phyloP scores from a whole-genome alignment of 371 early-diverging fungal genomes.

The Mucor circinelloides region DNA sequence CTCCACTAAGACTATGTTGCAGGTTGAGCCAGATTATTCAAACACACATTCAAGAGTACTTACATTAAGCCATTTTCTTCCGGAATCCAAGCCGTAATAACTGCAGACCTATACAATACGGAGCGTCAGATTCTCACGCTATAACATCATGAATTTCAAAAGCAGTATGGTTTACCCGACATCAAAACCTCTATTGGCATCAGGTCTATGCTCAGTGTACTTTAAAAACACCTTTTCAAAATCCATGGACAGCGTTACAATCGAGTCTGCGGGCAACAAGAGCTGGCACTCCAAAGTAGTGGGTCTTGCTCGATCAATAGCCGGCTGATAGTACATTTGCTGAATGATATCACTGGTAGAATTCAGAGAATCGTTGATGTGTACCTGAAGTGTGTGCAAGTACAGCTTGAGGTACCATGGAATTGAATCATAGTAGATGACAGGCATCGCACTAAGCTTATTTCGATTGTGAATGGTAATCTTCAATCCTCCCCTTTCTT shows the following conservation, averaged over 20 bases:
- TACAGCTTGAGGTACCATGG: slow-evolving; percentile 94
- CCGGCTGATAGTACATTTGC: slow-evolving; percentile 68
- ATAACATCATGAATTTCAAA: neutral
- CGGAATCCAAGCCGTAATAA: slow-evolving; percentile 37
- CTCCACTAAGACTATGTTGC: slow-evolving; percentile 13
- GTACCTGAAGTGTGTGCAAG: slow-evolving; percentile 78
- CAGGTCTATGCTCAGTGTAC: slow-evolving; percentile 96
- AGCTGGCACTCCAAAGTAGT: slow-evolving; percentile 78
- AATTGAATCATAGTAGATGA: slow-evolving; percentile 75
- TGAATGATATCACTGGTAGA: slow-evolving; percentile 40
- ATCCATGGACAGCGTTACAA: slow-evolving; percentile 67
- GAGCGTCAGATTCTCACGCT: slow-evolving; percentile 16
- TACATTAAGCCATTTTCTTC: slow-evolving; percentile 11
- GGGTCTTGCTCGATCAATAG: slow-evolving; percentile 80
- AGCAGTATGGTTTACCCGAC: slow-evolving; percentile 58
- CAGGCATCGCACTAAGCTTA: slow-evolving; percentile 36
- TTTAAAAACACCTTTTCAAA: slow-evolving; percentile 91
- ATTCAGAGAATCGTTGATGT: slow-evolving; percentile 21
- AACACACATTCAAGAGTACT: neutral
- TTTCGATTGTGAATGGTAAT: slow-evolving; percentile 72
- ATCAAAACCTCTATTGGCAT: slow-evolving; percentile 95
- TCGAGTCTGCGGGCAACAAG: slow-evolving; percentile 68
- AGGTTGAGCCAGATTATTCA: neutral
- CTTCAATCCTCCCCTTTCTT: slow-evolving; percentile 83
- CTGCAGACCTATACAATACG: slow-evolving; percentile 34